Percentiles rank a stretch among this genome's conserved stretches.
Evolutionary conservation across 2,329 filamentous ascomycete genomes (phyloP).

Genomic region (Fusarium lateritium): DNA sequence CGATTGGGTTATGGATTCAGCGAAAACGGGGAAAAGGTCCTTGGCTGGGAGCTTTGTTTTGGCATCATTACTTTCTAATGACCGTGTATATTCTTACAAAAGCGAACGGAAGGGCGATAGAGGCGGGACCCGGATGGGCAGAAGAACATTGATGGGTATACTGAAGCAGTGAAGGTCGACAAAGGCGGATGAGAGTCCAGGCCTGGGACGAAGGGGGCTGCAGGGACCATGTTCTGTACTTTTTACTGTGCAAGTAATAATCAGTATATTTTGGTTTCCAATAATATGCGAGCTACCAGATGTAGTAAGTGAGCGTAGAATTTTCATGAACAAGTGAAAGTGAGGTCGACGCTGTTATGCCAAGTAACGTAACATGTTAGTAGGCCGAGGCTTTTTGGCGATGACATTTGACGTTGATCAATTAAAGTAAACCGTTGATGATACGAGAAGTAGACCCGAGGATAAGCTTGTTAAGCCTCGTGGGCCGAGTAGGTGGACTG

Average conservation of each 20-base stretch:
- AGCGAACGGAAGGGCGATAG: conserved; percentile 46
- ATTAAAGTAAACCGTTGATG: neutral
- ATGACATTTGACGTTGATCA: conserved; percentile 14
- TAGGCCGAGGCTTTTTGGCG: neutral
- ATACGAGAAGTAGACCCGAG: conserved; percentile 20
- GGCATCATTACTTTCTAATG: conserved; percentile 52
- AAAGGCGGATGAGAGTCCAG: conserved; percentile 28
- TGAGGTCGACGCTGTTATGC: conserved; percentile 3
- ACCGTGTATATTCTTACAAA: conserved; percentile 51
- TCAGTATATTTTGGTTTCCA: conserved; percentile 43
- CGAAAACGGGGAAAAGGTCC: conserved; percentile 46
- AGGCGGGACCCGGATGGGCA: conserved; percentile 42
- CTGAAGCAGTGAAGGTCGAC: conserved; percentile 33
- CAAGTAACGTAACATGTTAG: conserved; percentile 31
- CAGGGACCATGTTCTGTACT: conserved; percentile 46
- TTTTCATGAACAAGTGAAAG: conserved; percentile 3
- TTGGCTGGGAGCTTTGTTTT: conserved; percentile 51
- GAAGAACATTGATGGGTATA: conserved; percentile 31
- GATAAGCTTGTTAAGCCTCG: conserved; percentile 30
- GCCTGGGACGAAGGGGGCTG: conserved; percentile 31
- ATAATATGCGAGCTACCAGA: conserved; percentile 17
- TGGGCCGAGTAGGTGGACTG: conserved; percentile 29
- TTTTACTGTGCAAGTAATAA: conserved; percentile 48
- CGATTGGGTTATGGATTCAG: conserved; percentile 48
- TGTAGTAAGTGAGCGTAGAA: conserved; percentile 23